phyloP scores from a whole-genome alignment of 805 yeast species.

The Candida fluviatilis region DNA sequence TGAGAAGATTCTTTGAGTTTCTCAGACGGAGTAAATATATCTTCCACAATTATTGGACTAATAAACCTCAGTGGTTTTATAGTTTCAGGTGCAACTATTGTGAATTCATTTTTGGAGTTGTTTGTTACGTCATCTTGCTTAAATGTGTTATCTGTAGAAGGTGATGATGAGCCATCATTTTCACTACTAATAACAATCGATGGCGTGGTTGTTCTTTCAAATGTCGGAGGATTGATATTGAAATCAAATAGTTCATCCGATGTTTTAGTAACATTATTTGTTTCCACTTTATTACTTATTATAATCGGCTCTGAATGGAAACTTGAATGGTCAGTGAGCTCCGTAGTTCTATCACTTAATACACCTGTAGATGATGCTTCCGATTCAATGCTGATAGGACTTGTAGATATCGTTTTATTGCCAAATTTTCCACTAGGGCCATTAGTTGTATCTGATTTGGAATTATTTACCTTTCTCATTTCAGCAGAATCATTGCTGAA shows the following conservation, averaged over 20 bases:
- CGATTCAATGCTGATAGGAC: slow-evolving; percentile 25
- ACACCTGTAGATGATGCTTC: slow-evolving; percentile 25
- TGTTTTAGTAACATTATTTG: not conserved
- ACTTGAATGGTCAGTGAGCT: slow-evolving; percentile 27
- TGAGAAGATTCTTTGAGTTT: slow-evolving; percentile 11
- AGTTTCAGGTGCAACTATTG: not conserved
- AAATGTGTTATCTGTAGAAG: slow-evolving; percentile 4
- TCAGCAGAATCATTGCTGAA: too few relatives aligned
- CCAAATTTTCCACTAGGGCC: not conserved
- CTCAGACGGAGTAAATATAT: slow-evolving; percentile 8
- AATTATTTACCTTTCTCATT: too few relatives aligned
- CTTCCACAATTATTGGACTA: slow-evolving; percentile 5
- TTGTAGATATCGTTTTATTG: slow-evolving; percentile 11
- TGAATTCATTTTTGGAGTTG: not conserved
- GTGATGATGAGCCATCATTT: slow-evolving; percentile 13
- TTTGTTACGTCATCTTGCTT: slow-evolving; percentile 9
- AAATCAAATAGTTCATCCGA: slow-evolving; percentile 3
- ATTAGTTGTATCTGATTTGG: not conserved
- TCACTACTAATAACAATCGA: slow-evolving; percentile 5
- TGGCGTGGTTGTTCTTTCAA: slow-evolving; percentile 1
- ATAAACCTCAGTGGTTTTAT: not conserved
- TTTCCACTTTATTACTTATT: not conserved
- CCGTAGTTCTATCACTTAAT: slow-evolving; percentile 24
- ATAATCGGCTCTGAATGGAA: not conserved
- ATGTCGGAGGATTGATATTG: not conserved